Conservation (phyloP, 2,329 filamentous ascomycete species). For the Sordariomycetes sp. region DNA sequence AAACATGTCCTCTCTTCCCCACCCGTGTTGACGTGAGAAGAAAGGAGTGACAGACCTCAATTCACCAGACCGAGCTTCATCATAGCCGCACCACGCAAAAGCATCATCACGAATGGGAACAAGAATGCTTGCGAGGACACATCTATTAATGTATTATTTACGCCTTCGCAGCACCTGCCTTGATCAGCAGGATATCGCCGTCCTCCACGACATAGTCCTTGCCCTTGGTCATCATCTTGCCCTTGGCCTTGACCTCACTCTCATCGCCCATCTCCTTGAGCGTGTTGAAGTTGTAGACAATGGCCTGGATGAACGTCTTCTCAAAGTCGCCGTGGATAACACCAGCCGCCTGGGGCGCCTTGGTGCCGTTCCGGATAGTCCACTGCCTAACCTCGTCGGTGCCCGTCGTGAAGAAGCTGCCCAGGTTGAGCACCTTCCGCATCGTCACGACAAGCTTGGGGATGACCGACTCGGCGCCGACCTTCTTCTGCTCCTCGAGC, state of each 20-base stretch:
- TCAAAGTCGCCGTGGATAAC: constrained; percentile 98
- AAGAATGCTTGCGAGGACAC: too few species aligned
- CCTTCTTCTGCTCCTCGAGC: constrained; percentile 74
- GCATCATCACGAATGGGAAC: too few species aligned
- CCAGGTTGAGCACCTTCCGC: constrained; percentile 80
- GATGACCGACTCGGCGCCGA: constrained; percentile 76
- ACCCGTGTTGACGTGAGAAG: too few species aligned
- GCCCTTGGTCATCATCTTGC: constrained; percentile 96
- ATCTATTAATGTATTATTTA: constrained; percentile 18
- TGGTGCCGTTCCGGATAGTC: constrained; percentile 91
- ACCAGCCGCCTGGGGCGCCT: constrained; percentile 94
- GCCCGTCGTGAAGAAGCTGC: constrained; percentile 95
- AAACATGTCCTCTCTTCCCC: too few species aligned
- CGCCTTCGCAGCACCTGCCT: constrained; percentile 71
- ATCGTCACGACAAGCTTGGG: constrained; percentile 88
- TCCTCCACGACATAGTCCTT: constrained; percentile 91
- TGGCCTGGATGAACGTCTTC: constrained; percentile 96
- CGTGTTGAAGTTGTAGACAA: constrained; percentile 79
- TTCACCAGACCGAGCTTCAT: too few species aligned
- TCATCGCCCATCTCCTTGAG: constrained; percentile 86
- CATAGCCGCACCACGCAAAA: too few species aligned
- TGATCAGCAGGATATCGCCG: constrained; percentile 75
- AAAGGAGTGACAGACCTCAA: too few species aligned
- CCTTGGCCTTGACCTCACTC: constrained; percentile 76
- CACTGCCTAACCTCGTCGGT: constrained; percentile 95